Conservation (phyloP, 2,329 filamentous ascomycete genomes). For the Venturia pyrina region DNA sequence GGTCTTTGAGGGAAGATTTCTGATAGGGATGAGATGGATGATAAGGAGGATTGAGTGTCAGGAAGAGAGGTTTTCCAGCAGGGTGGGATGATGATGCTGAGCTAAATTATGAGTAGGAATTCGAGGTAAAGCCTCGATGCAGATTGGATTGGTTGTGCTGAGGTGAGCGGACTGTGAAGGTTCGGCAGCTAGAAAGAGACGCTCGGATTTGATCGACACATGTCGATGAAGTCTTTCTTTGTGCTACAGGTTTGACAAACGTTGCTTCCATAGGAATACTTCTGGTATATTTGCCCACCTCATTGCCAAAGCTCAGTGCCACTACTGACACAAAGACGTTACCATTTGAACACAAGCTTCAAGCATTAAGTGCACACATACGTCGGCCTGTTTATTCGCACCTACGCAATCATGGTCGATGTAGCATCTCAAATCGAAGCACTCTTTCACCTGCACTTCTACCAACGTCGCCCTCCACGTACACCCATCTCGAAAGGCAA, state of each 20-base stretch:
- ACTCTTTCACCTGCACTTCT: not conserved
- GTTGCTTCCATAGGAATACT: too few species aligned
- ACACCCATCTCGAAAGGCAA: not conserved
- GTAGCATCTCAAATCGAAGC: not conserved
- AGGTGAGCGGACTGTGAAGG: too few species aligned
- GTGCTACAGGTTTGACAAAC: too few species aligned
- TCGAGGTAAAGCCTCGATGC: not conserved
- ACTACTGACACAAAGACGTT: not conserved
- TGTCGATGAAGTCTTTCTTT: too few species aligned
- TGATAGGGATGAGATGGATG: not conserved
- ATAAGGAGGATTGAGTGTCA: too few species aligned
- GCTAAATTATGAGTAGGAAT: too few species aligned
- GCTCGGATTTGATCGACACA: too few species aligned
- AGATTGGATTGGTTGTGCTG: not conserved
- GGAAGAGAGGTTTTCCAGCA: too few species aligned
- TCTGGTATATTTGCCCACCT: too few species aligned
- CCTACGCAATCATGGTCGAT: not conserved
- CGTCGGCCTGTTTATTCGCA: not conserved
- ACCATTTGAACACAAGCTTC: not conserved
- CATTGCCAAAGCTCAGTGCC: not conserved
- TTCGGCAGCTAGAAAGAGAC: too few species aligned
- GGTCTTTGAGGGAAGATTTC: not conserved
- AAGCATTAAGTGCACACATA: not conserved
- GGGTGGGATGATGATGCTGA: too few species aligned
- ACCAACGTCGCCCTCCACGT: not conserved